A percentile compares a stretch with the other conserved stretches of the same genome.
Conservation (phyloP, 1,284 basidiomycete species). For the Cutaneotrichosporon mucoides region DNA sequence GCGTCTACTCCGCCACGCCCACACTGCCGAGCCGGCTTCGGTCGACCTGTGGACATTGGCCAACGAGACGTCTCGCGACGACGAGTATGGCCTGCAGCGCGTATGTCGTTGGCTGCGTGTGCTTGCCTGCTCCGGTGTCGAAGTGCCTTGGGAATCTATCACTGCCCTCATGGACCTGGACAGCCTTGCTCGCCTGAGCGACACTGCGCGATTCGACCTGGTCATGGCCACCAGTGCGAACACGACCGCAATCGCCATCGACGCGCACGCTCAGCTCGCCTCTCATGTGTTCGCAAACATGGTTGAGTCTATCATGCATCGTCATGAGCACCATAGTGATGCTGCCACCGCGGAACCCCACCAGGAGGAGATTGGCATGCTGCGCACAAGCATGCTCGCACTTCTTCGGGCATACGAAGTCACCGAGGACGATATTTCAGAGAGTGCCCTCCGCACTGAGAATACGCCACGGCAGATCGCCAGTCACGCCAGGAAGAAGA, state of each 20-base stretch:
- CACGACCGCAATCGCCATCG: constrained; percentile 19
- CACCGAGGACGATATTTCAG: constrained; percentile 12
- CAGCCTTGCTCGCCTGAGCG: background rate
- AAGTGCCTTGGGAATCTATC: constrained; percentile 54
- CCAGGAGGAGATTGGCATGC: constrained; percentile 8
- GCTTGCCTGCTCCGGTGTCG: constrained; percentile 64
- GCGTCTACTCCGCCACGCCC: constrained; percentile 55
- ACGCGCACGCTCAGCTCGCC: constrained; percentile 24
- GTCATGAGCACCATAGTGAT: no score
- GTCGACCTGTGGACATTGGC: constrained; percentile 60
- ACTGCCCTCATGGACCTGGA: constrained; percentile 21
- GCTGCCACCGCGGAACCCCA: background rate
- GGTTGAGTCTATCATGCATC: no score
- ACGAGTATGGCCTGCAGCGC: constrained; percentile 53
- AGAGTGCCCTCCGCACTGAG: background rate
- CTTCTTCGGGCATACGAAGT: constrained; percentile 33
- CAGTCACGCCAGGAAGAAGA: background rate
- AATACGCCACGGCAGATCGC: background rate
- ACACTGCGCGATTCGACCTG: constrained; percentile 25
- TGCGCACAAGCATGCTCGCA: constrained; percentile 9
- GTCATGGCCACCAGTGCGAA: constrained; percentile 34
- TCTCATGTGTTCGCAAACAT: constrained; percentile 20
- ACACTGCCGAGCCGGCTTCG: constrained; percentile 23
- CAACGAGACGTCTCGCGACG: constrained; percentile 52
- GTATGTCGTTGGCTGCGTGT: constrained; percentile 63